phyloP scores from a whole-genome alignment of 305 asterid species.

The Fraxinus platypoda region DNA sequence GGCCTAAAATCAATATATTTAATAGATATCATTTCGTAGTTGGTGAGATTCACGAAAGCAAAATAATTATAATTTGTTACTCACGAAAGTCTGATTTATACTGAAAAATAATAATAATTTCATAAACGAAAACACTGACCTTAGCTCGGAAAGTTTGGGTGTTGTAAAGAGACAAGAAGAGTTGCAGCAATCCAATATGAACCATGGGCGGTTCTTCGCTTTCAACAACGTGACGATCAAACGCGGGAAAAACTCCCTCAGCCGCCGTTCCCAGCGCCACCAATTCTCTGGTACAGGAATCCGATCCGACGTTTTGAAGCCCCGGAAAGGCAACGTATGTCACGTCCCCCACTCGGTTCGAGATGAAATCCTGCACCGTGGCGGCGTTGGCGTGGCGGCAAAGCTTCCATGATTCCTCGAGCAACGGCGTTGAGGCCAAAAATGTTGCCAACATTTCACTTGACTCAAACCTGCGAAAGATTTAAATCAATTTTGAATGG shows the following conservation, averaged over 20 bases:
- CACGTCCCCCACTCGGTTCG: slow-evolving; percentile 38
- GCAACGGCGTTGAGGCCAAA: slow-evolving; percentile 70
- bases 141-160: slow-evolving; percentile 41
- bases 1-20: background rate
- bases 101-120: background rate
- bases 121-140: slow-evolving; percentile 36
- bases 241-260: slow-evolving; percentile 40
- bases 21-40: background rate
- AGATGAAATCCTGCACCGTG: slow-evolving; percentile 39
- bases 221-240: slow-evolving; percentile 28
- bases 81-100: background rate
- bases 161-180: slow-evolving; percentile 41
- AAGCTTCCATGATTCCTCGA: slow-evolving; percentile 67
- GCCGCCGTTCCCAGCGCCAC: slow-evolving; percentile 41
- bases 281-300: slow-evolving; percentile 39
- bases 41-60: background rate
- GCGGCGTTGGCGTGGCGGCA: slow-evolving; percentile 47
- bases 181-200: slow-evolving; percentile 58
- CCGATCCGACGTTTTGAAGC: slow-evolving; percentile 47
- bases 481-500: background rate
- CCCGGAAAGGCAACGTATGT: slow-evolving; percentile 72
- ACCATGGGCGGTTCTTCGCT: slow-evolving; percentile 48
- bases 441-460: slow-evolving; percentile 73
- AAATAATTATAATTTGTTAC: background rate
- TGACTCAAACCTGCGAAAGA: slow-evolving; percentile 65